Base-by-base conservation (phyloP, 2,329 filamentous ascomycete species). In the Penicillium sp. region DNA sequence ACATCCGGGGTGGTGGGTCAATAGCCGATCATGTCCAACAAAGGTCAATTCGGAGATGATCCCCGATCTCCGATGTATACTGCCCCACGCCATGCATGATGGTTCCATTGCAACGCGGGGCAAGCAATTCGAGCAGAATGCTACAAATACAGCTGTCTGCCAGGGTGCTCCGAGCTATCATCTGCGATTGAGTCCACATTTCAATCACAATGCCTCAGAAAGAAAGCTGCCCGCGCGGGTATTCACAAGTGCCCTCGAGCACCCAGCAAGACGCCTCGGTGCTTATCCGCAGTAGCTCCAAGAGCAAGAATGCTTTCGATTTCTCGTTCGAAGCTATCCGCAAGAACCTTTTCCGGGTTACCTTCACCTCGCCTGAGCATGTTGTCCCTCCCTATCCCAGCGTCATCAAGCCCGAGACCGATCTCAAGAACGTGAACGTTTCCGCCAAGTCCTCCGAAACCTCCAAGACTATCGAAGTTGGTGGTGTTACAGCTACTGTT, bases 331-430 rank as follows among this genome's bases (percentile, higher is more conserved):
- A 90, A 67, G 79, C 83, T 0, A 65, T 90, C 29, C 80, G 82
- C 16, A 77, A 81, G 21, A 87, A 87, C 50, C 75, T 90, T 16
- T 91, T 90, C 73, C 79, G 87, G 43, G 88, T 87, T 1, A 87
- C 85, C 0, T 90, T 90, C 67, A 81, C 82, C 1, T 87, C 87
- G 0, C 66, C 78, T 14, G 78, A 79, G 2, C 87, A 90, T 65
- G 84, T 84, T 7, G 68, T 89, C 2, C 86, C 88, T 27, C 87
- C 87, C 1, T 84, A 85, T 65, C 87, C 87, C 8, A 88, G 85
- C 54, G 79, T 84, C 5, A 71, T 70, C 8, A 76, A 77, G n/a
- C 81, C 81, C 1, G 59, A 69, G 14, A 70, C 70, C 13, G 67
- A 76, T 11, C 62, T 82, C 2, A 61, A 70, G 2, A 61, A 67